These are phyloP conservation scores for Pichiaceae sp. DNA, from an alignment of 1,139 yeast species.

Conservation along the genomic window DNA sequence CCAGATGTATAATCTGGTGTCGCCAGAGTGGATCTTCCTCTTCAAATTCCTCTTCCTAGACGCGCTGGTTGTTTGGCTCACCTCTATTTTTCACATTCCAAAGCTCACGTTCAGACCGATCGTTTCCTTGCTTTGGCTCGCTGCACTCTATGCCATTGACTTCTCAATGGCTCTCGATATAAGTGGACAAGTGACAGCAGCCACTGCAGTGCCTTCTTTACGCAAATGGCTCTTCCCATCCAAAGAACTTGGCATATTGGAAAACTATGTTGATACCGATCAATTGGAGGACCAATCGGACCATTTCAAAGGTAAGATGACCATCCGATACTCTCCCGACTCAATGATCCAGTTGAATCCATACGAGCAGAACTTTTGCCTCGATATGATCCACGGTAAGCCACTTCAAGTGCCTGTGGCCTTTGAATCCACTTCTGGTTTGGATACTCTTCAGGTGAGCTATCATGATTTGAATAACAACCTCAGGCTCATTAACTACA, in stretches of 20 bases:
- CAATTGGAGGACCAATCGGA: constrained; percentile 51
- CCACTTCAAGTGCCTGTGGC: constrained; percentile 57
- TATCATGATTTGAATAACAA: constrained; percentile 51
- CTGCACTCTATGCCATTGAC: constrained; percentile 30
- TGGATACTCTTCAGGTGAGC: constrained; percentile 60
- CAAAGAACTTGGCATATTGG: constrained; percentile 64
- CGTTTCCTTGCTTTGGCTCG: constrained; percentile 37
- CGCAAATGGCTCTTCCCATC: constrained; percentile 38
- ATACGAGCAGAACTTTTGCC: constrained; percentile 54
- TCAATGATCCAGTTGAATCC: constrained; percentile 84
- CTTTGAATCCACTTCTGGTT: constrained; percentile 70
- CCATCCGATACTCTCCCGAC: constrained; percentile 85
- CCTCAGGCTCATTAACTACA: constrained; percentile 41
- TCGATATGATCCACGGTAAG: constrained; percentile 32
- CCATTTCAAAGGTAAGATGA: constrained; percentile 79
- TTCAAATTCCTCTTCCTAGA: constrained; percentile 69
- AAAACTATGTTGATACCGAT: constrained; percentile 37
- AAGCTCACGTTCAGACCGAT: constrained; percentile 30
- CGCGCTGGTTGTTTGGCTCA: constrained; percentile 54
- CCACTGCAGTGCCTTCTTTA: constrained; percentile 28
- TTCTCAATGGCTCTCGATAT: constrained; percentile 35
- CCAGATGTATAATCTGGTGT: constrained; percentile 29
- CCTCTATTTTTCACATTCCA: constrained; percentile 73
- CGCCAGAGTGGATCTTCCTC: constrained; percentile 49
- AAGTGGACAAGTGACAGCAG: constrained; percentile 26